Percentiles rank a stretch among this genome's conserved stretches.
phyloP scores from a whole-genome alignment of 2,329 filamentous ascomycete species.

The Canariomyces notabilis region DNA sequence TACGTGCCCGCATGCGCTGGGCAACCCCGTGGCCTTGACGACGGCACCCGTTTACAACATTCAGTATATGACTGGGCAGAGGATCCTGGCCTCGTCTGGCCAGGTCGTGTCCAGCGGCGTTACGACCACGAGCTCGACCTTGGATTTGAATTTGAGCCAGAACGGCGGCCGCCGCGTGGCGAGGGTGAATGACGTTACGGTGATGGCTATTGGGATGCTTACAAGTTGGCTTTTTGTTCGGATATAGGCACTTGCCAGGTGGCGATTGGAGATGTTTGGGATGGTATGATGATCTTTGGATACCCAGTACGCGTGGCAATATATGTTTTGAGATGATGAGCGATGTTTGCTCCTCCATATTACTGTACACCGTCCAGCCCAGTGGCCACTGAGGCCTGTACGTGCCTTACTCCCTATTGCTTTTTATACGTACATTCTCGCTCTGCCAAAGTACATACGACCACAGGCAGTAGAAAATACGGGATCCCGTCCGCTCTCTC shows the following conservation, averaged over 20 bases:
- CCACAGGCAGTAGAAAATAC: conserved; percentile 1
- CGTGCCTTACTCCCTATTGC: too few species aligned
- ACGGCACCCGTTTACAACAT: conserved; percentile 46
- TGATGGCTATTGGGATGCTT: conserved; percentile 10
- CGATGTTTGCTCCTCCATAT: neutral
- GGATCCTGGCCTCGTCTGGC: conserved; percentile 29
- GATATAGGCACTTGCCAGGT: conserved; percentile 5
- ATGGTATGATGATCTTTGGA: conserved; percentile 12
- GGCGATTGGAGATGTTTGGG: conserved; percentile 1
- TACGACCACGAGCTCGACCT: neutral
- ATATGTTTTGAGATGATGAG: neutral
- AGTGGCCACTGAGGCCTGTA: too few species aligned
- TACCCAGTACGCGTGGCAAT: conserved; percentile 11
- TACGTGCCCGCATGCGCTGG: conserved; percentile 43
- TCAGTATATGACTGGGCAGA: conserved; percentile 44
- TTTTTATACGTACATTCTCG: neutral
- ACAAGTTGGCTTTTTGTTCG: conserved; percentile 14
- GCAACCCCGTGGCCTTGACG: conserved; percentile 30
- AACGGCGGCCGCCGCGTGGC: conserved; percentile 2
- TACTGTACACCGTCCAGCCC: neutral
- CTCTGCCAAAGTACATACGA: neutral
- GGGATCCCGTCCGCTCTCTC: conserved; percentile 3
- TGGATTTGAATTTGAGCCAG: conserved; percentile 1
- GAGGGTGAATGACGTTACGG: neutral
- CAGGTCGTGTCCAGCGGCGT: conserved; percentile 16